Percentiles rank a stretch among this genome's conserved stretches.
Evolutionary conservation across 2,329 filamentous ascomycete species (phyloP).

Genomic region (Hymenoscyphus fraxineus): DNA sequence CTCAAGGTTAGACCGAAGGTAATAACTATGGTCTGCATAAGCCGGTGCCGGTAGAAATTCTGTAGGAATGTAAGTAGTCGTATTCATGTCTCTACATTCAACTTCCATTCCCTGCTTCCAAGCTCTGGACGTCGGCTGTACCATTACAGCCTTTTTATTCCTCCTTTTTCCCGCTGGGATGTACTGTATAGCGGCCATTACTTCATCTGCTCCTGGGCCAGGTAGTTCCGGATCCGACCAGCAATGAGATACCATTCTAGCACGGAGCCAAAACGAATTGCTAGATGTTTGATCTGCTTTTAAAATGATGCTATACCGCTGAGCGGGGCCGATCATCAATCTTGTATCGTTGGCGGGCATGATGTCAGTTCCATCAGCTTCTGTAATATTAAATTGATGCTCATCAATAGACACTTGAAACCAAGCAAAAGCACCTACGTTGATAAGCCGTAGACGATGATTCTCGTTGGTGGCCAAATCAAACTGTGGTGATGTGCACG

Average conservation of each 20-base stretch:
- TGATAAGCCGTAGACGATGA: conserved; percentile 66
- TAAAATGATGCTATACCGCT: conserved; percentile 66
- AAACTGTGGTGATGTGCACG: conserved; percentile 40
- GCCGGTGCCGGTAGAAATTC: conserved; percentile 41
- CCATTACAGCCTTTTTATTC: conserved; percentile 6
- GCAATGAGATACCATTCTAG: conserved; percentile 57
- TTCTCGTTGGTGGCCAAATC: conserved; percentile 50
- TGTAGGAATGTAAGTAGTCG: conserved; percentile 44
- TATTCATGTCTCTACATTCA: conserved; percentile 35
- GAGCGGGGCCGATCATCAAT: conserved; percentile 65
- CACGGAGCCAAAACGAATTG: conserved; percentile 61
- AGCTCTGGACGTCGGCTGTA: conserved; percentile 35
- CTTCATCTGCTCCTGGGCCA: conserved; percentile 43
- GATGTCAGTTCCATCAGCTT: conserved; percentile 67
- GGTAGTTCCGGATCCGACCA: conserved; percentile 50
- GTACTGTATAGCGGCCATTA: conserved; percentile 49
- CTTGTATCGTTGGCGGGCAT: conserved; percentile 55
- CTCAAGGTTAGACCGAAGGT: conserved; percentile 54
- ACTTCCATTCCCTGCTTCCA: conserved; percentile 41
- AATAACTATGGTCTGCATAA: conserved; percentile 49
- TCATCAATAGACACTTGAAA: conserved; percentile 70
- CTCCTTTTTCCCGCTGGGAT: conserved; percentile 13
- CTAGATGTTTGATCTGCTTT: conserved; percentile 53
- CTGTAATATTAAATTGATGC: conserved; percentile 61
- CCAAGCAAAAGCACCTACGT: conserved; percentile 67